A percentile compares a stretch with the other conserved stretches of the same genome.
Conservation (phyloP, 1,284 basidiomycete species). For the Cystodermella granulosa region DNA sequence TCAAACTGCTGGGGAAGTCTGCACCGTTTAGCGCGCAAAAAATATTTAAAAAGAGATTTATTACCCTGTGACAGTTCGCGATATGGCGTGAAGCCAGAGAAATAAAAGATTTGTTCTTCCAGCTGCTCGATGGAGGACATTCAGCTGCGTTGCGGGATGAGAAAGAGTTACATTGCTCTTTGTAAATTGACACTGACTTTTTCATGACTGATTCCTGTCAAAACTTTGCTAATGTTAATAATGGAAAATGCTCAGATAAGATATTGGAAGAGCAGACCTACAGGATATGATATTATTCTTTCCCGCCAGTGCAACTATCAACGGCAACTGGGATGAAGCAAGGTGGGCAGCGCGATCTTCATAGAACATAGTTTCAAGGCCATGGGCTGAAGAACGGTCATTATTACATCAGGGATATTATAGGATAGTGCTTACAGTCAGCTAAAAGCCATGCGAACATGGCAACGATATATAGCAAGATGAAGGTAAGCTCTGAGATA, state of each 20-base stretch:
- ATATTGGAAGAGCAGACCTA: too few relatives aligned
- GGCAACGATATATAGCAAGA: conserved; percentile 41
- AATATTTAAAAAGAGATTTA: not conserved
- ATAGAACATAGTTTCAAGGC: conserved; percentile 26
- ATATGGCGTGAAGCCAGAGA: conserved; percentile 32
- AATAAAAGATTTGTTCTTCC: conserved; percentile 30
- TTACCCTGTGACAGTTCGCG: conserved; percentile 27
- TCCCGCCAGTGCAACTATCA: conserved; percentile 31
- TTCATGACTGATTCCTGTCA: conserved; percentile 35
- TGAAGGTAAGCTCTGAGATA: conserved; percentile 43
- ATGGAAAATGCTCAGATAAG: not conserved
- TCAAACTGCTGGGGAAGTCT: conserved; percentile 27
- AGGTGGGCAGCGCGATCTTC: conserved; percentile 32
- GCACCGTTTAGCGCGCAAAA: not conserved
- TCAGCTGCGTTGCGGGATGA: conserved; percentile 19
- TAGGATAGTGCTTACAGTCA: conserved; percentile 39
- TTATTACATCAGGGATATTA: not conserved
- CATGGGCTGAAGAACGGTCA: conserved; percentile 22
- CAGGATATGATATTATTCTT: conserved; percentile 37
- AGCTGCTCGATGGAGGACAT: conserved; percentile 34
- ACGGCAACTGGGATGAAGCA: conserved; percentile 30
- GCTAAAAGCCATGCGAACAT: conserved; percentile 42
- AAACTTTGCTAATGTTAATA: not conserved
- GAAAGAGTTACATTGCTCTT: not conserved
- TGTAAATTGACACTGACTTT: conserved; percentile 17